phyloP scores from a whole-genome alignment of 805 yeast genomes.

The Pichia eremophila region DNA sequence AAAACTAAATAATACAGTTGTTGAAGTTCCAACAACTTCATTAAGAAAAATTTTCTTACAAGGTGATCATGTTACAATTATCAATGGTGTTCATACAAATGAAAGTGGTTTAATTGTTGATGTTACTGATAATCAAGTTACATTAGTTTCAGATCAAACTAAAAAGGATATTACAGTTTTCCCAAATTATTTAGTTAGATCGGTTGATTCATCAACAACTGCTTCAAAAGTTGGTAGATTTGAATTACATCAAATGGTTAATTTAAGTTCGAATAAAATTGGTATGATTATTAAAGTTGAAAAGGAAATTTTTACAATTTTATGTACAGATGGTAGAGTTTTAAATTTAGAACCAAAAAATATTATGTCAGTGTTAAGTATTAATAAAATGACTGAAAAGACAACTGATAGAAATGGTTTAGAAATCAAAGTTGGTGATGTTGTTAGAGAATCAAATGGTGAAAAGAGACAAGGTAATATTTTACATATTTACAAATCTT shows the following conservation, averaged over 20 bases:
- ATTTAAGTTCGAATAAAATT: conserved; percentile 73
- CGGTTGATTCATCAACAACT: conserved; percentile 71
- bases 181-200: conserved; percentile 81
- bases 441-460: conserved; percentile 76
- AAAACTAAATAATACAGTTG: conserved; percentile 41
- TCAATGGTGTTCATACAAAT: conserved; percentile 84
- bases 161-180: conserved; percentile 85
- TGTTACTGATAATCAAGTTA: conserved; percentile 75
- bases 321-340: conserved; percentile 74
- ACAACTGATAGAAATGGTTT: conserved; percentile 82
- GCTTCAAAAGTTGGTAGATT: conserved; percentile 67
- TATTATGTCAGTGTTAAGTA: conserved; percentile 68
- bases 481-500: conserved; percentile 74
- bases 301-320: conserved; percentile 70
- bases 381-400: conserved; percentile 57
- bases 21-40: conserved; percentile 76
- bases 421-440: conserved; percentile 82
- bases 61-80: conserved; percentile 93
- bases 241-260: conserved; percentile 83
- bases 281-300: conserved; percentile 90
- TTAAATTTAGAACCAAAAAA: conserved; percentile 66
- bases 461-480: conserved; percentile 85
- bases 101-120: conserved; percentile 92
- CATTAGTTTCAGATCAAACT: conserved; percentile 82
- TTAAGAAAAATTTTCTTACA: conserved; percentile 77